Percentiles rank a stretch among this genome's conserved stretches.
Conservation (phyloP, 2,329 filamentous ascomycete species). For the Microsporum audouinii region DNA sequence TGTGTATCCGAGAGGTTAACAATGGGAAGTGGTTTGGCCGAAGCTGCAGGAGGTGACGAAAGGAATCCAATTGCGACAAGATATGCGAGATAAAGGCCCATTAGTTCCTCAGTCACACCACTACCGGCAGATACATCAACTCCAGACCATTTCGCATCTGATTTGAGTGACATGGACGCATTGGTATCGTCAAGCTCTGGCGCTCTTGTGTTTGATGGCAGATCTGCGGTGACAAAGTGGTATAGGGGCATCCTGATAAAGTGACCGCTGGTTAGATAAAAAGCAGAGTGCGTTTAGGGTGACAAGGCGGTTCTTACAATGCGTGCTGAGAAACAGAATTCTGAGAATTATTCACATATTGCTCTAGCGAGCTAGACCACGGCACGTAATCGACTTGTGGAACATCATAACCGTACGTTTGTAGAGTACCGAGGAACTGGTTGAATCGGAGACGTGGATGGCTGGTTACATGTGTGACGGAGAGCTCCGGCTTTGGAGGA, state of each 20-base stretch:
- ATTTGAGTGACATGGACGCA: constrained; percentile 51
- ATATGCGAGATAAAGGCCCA: constrained; percentile 51
- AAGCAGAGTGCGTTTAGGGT: constrained; percentile 2
- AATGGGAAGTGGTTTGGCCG: constrained; percentile 31
- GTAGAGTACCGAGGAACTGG: constrained; percentile 59
- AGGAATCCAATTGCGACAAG: constrained; percentile 51
- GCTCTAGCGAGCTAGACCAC: constrained; percentile 58
- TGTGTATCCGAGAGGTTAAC: constrained; percentile 32
- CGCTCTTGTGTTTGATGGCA: constrained; percentile 58
- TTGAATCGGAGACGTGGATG: constrained; percentile 70
- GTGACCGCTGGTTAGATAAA: constrained; percentile 16
- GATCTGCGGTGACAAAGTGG: constrained; percentile 58
- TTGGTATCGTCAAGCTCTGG: constrained; percentile 66
- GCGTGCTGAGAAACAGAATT: constrained; percentile 55
- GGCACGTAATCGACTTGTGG: constrained; percentile 55
- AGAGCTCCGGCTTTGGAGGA: constrained; percentile 43
- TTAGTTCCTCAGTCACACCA: constrained; percentile 45
- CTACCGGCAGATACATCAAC: constrained; percentile 41
- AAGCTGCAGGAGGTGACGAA: constrained; percentile 31
- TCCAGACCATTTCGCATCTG: constrained; percentile 47
- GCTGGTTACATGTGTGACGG: constrained; percentile 66
- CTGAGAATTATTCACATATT: constrained; percentile 52
- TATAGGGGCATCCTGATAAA: constrained; percentile 51
- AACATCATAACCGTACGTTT: constrained; percentile 60
- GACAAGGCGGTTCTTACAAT: constrained; percentile 18